Conservation (phyloP, 2,329 filamentous ascomycete species). For the Diplodia corticola region DNA sequence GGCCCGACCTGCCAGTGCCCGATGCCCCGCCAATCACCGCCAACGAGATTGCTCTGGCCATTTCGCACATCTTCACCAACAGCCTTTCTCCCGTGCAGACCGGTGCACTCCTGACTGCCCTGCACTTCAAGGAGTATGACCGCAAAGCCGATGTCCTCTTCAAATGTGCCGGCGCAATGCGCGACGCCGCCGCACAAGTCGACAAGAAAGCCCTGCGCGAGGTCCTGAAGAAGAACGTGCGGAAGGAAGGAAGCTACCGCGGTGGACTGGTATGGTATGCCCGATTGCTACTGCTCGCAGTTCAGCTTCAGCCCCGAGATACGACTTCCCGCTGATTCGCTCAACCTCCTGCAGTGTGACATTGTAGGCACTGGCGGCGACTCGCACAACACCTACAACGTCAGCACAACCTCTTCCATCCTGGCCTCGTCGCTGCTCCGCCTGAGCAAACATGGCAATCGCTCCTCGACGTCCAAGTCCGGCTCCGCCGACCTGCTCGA, state of each 20-base stretch:
- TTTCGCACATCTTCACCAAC: conserved; percentile 89
- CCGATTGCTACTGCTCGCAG: conserved; percentile 25
- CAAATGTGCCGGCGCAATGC: conserved; percentile 81
- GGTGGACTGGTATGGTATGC: conserved; percentile 73
- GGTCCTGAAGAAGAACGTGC: conserved; percentile 61
- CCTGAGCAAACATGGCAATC: conserved; percentile 94
- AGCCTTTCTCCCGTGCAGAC: conserved; percentile 85
- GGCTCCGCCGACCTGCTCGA: conserved; percentile 90
- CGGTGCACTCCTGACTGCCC: conserved; percentile 80
- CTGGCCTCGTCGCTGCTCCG: conserved; percentile 82
- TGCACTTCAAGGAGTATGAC: conserved; percentile 90
- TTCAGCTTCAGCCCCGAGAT: background rate
- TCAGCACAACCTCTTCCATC: conserved; percentile 92
- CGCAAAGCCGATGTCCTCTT: conserved; percentile 81
- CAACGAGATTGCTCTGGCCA: conserved; percentile 82
- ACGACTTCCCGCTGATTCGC: background rate
- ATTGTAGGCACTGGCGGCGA: conserved; percentile 98
- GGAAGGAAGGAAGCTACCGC: conserved; percentile 70
- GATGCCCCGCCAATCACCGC: conserved; percentile 60
- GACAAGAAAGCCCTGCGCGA: conserved; percentile 63
- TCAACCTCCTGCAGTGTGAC: conserved; percentile 62
- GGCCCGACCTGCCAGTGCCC: conserved; percentile 54
- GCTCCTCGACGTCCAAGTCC: conserved; percentile 90
- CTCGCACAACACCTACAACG: conserved; percentile 96
- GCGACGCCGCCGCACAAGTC: conserved; percentile 71